Evolutionary conservation across 352 stramenopile genomes (phyloP).

Genomic region (Globisporangium okanoganense): DNA sequence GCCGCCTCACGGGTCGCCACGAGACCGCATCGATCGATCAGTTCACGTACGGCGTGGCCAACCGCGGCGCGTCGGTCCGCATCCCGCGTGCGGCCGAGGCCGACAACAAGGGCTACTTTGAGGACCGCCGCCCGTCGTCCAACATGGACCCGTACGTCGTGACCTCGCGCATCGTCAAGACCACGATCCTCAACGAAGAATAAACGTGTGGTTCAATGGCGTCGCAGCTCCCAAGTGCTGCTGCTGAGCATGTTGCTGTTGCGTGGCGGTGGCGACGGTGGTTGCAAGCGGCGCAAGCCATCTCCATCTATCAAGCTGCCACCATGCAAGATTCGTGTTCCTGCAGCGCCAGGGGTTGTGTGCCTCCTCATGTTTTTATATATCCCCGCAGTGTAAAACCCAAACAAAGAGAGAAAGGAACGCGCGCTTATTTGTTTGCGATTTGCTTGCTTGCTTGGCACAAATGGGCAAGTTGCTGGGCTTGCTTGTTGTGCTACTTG

Average conservation of each 20-base stretch:
- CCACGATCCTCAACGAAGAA: conserved; percentile 85
- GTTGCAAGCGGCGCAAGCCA: not conserved
- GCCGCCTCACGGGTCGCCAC: conserved; percentile 94
- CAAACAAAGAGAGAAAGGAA: conserved; percentile 6
- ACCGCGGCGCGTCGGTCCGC: conserved; percentile 93
- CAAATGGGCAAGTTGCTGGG: not conserved
- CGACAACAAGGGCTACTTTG: conserved; percentile 92
- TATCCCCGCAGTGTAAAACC: conserved; percentile 7
- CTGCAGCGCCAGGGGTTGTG: not conserved
- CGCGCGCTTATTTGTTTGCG: not conserved
- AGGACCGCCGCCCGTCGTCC: conserved; percentile 95
- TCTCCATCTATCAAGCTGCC: not conserved
- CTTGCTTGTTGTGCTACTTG: not conserved
- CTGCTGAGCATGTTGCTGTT: not conserved
- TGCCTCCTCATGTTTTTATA: conserved; percentile 6
- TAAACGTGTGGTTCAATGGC: conserved; percentile 18
- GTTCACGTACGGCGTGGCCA: conserved; percentile 97
- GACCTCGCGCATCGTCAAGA: conserved; percentile 96
- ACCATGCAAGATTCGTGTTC: not conserved
- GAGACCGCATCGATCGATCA: conserved; percentile 95
- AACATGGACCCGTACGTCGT: conserved; percentile 99
- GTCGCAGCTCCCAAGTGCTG: not conserved
- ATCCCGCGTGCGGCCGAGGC: conserved; percentile 89
- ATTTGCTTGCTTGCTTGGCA: not conserved
- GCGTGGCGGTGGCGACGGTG: not conserved